Evolutionary conservation across 202 grass and related monocot genomes (phyloP), one percentile per base, ranked within the genome.

Genomic region (Carex sylvatica): DNA sequence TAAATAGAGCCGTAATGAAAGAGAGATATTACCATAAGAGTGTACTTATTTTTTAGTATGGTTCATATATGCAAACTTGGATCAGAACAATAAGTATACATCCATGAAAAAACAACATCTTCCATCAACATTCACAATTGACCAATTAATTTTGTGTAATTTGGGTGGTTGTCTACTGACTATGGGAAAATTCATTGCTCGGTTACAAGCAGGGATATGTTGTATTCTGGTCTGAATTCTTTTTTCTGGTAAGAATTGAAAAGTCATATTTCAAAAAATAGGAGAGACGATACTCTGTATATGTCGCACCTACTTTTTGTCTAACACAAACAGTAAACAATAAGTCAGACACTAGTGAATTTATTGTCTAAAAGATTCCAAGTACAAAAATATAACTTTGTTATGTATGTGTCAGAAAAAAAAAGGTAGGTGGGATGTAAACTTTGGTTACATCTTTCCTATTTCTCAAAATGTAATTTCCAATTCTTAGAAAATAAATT

Each of bases 21-120:
- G 15, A 65, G 24, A 82, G 10, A 47, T 65, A 53, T 90, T 30
- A 66, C 46, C 20, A 53, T 61, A 28, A 11, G n/a, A 55, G 24
- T 33, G 47, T 9, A 44, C 18, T 54, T 31, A 15, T 16, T 18
- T 75, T 55, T 53, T 52, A 74, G 18, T 74, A 15, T 16, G n/a
- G n/a, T 76, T 19, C 26, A 10, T 31, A 54, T 47, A 67, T 8
- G 38, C 44, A 82, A 46, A 68, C 59, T 82, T 53, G 61, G 36
- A 68, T 82, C 12, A 82, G 35, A 65, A 44, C 23, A 12, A 54
- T 49, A 54, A 76, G 33, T 19, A 19, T 68, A 68, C 26, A n/a
- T 54, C 6, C 28, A 56, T 74, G 38, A 54, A 18, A 49, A 16
- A 56, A 18, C 35, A 70, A 56, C 23, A 28, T 74, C 5, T 15